Evolutionary conservation across 2,329 filamentous ascomycete species (phyloP), one percentile per base, ranked within the genome.

Genomic region (Pochonia chlamydosporia): DNA sequence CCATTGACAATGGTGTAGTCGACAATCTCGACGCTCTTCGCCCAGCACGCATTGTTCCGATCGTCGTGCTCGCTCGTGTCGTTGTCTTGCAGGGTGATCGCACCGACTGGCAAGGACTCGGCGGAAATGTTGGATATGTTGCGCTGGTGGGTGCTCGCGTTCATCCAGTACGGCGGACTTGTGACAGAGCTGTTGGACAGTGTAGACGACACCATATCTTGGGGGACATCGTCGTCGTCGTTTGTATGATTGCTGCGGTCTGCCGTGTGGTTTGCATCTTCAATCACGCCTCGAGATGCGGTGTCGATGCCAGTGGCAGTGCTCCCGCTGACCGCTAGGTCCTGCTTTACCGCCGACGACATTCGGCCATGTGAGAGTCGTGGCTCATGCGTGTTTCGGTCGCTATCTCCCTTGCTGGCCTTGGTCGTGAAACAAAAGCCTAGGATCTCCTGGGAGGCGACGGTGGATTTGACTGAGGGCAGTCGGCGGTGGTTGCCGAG

Each of bases 51-150:
- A 50, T 69, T 73, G 59, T 78, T 79, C 49, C 72, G 66, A 43
- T 73, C 73, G 51, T 74, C 67, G 43, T 69, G 63, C 39, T 73
- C 73, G 50, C 69, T 73, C 28, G 70, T 72, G 54, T 82, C 79
- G 62, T 84, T 84, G 60, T 85, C 81, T 52, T 74, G 77, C 49
- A 85, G 66, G 7, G 73, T 81, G 54, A 85, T 85, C 37, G 74
- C 77, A 30, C 77, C 77, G 0, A 63, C 59, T 1, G 70, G 68
- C n/a, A 78, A 63, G 36, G 75, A 78, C 35, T 76, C 69, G 44
- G 57, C 63, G 7, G 78, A 81, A 18, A 70, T 57, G 50, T 56
- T 63, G 25, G 78, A 81, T 18, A 70, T 57, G 50, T 57, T 63
- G 26, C 72, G 66, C 39, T 61, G 59, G 51, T 71, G 71, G 3